Evolutionary conservation across 768 basidiomycete genomes (phyloP).

Genomic region (Daedaleopsis sinensis): DNA sequence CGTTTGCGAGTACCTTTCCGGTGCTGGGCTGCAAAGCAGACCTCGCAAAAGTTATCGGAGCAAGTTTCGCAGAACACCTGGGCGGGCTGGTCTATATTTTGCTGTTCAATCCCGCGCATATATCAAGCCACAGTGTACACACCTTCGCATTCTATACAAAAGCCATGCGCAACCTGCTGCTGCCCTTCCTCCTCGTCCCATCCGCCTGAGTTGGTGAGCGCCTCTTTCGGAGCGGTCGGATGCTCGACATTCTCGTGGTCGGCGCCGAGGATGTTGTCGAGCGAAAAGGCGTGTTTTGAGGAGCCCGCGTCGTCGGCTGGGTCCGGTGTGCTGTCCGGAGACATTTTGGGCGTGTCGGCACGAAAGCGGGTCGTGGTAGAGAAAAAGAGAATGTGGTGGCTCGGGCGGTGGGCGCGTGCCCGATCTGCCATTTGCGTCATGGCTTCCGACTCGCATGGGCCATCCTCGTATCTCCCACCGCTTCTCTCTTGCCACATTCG

Average conservation of each 20-base stretch:
- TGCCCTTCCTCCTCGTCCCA: slow-evolving; percentile 67
- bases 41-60: slow-evolving; percentile 76
- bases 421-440: neutral
- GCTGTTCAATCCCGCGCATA: neutral
- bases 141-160: slow-evolving; percentile 90
- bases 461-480: neutral
- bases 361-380: slow-evolving; percentile 3
- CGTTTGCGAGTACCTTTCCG: slow-evolving; percentile 76
- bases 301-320: slow-evolving; percentile 1
- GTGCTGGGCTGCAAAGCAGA: slow-evolving; percentile 85
- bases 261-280: slow-evolving; percentile 70
- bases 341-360: slow-evolving; percentile 3
- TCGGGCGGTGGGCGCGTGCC: slow-evolving; percentile 8
- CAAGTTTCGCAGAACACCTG: slow-evolving; percentile 75
- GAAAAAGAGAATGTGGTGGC: slow-evolving; percentile 7
- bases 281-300: slow-evolving; percentile 43
- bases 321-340: slow-evolving; percentile 7
- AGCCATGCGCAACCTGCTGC: slow-evolving; percentile 58
- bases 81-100: slow-evolving; percentile 74
- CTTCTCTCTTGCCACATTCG: neutral
- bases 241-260: slow-evolving; percentile 67
- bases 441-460: neutral
- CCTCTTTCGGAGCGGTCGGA: slow-evolving; percentile 40
- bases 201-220: slow-evolving; percentile 43
- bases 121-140: slow-evolving; percentile 20